A percentile compares a stretch with the other conserved stretches of the same genome.
These are phyloP conservation scores for Botrytis cinerea DNA, from an alignment of 2,329 filamentous ascomycete genomes.

Conservation along the genomic window DNA sequence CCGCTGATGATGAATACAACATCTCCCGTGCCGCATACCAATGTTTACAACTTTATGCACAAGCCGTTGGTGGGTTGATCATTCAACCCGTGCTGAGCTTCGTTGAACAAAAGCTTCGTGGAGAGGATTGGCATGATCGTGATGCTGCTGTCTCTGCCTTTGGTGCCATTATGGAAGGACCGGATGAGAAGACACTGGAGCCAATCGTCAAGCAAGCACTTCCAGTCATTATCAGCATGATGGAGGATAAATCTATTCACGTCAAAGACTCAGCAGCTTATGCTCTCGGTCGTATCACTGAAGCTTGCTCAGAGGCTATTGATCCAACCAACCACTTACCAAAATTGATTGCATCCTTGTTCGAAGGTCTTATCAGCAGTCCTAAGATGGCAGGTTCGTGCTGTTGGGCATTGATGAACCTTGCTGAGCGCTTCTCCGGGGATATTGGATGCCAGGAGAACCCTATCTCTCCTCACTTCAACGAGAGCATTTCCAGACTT, in stretches of 20 bases:
- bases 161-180: constrained; percentile 97
- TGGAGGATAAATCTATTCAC: constrained; percentile 85
- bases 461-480: constrained; percentile 86
- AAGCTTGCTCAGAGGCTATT: constrained; percentile 88
- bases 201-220: constrained; percentile 95
- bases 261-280: constrained; percentile 97
- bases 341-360: constrained; percentile 82
- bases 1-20: constrained; percentile 96
- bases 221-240: constrained; percentile 84
- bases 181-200: constrained; percentile 87
- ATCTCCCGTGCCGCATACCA: constrained; percentile 93
- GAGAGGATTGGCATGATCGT: constrained; percentile 90
- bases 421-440: constrained; percentile 92
- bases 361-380: constrained; percentile 84
- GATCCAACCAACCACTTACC: constrained; percentile 82
- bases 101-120: constrained; percentile 86
- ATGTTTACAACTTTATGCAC: constrained; percentile 91
- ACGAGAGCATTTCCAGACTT: constrained; percentile 83
- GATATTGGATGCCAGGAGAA: constrained; percentile 78
- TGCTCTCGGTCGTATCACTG: constrained; percentile 92
- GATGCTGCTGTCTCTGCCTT: constrained; percentile 97
- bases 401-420: constrained; percentile 98
- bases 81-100: constrained; percentile 86
- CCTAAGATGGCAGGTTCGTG: constrained; percentile 97
- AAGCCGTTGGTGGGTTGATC: constrained; percentile 82